Percentiles rank a stretch among this genome's conserved stretches.
Conservation (phyloP, 768 basidiomycete species). For the Lactifluus pinguis region DNA sequence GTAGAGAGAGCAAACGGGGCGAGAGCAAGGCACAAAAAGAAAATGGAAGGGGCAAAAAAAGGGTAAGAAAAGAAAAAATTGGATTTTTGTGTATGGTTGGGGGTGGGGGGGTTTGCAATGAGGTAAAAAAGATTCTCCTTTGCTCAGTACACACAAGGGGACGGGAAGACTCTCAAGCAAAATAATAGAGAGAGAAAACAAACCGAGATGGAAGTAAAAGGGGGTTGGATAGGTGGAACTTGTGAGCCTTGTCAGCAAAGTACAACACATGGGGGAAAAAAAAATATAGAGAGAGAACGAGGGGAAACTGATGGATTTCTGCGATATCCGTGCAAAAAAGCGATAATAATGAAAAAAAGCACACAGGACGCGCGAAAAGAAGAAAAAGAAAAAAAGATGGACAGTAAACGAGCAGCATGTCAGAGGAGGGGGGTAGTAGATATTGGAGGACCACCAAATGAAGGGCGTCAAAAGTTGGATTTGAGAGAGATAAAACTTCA, state of each 20-base stretch:
- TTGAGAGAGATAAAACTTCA: neutral
- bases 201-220: neutral
- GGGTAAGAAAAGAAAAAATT: neutral
- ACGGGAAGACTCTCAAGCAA: neutral
- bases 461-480: conserved; percentile 1
- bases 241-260: conserved; percentile 4
- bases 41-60: neutral
- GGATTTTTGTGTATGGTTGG: neutral
- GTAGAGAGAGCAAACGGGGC: conserved; percentile 1
- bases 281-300: neutral
- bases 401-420: neutral
- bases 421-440: neutral
- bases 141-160: neutral
- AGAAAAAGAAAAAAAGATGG: neutral
- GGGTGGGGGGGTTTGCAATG: neutral
- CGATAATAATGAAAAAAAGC: neutral
- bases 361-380: neutral
- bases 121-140: conserved; percentile 1
- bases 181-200: neutral
- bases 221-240: neutral
- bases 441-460: neutral
- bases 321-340: neutral
- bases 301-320: neutral
- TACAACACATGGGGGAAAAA: conserved; percentile 2
- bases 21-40: neutral